Evolutionary conservation across 2,329 filamentous ascomycete species (phyloP).

Genomic region (Xylariaceae sp.): DNA sequence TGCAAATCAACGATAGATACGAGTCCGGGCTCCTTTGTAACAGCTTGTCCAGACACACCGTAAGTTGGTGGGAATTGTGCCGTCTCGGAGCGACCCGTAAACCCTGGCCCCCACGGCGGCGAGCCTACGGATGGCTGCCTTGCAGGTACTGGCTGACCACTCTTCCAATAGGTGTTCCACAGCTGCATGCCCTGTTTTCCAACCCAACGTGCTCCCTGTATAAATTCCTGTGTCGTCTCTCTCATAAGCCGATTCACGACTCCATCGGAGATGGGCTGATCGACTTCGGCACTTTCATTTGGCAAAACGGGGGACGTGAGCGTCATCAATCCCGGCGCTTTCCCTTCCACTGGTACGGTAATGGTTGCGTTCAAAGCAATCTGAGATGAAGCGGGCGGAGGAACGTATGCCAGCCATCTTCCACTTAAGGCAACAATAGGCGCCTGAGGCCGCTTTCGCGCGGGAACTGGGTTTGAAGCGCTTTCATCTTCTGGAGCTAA

Average conservation of each 20-base stretch:
- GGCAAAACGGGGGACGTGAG: slow-evolving; percentile 66
- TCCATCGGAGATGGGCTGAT: slow-evolving; percentile 66
- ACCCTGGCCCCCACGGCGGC: slow-evolving; percentile 44
- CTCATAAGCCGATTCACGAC: slow-evolving; percentile 72
- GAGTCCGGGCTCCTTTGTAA: slow-evolving; percentile 63
- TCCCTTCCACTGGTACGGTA: slow-evolving; percentile 49
- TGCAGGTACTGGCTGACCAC: slow-evolving; percentile 40
- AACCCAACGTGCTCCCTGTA: slow-evolving; percentile 69
- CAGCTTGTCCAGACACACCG: slow-evolving; percentile 52
- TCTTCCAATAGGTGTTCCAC: slow-evolving; percentile 77
- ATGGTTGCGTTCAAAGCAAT: slow-evolving; percentile 64
- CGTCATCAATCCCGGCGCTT: slow-evolving; percentile 52
- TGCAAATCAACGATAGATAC: slow-evolving; percentile 72
- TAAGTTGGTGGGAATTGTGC: slow-evolving; percentile 71
- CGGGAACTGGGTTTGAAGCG: slow-evolving; percentile 34
- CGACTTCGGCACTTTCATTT: slow-evolving; percentile 59
- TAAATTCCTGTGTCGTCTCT: slow-evolving; percentile 72
- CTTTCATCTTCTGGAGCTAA: slow-evolving; percentile 43
- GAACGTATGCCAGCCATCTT: slow-evolving; percentile 74
- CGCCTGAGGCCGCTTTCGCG: slow-evolving; percentile 46
- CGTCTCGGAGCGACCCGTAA: slow-evolving; percentile 43
- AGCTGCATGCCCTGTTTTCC: slow-evolving; percentile 71
- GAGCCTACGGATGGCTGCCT: slow-evolving; percentile 41
- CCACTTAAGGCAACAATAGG: slow-evolving; percentile 65
- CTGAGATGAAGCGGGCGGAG: slow-evolving; percentile 64